Evolutionary conservation across 208 protist species (phyloP).

Genomic region (Balamuthia mandrillaris): DNA sequence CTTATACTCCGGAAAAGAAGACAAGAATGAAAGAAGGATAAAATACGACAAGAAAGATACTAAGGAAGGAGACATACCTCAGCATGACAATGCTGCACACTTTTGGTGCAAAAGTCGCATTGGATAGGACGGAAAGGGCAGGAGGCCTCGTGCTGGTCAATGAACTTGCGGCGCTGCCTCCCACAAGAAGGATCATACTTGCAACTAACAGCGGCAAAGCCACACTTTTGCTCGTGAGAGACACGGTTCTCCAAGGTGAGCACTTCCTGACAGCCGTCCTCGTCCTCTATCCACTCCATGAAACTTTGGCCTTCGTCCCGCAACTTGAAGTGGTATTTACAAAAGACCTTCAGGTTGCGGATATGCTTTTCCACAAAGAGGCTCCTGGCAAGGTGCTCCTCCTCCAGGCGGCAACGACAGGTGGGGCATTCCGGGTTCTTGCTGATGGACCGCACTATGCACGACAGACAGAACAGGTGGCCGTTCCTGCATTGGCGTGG

Average conservation of each 20-base stretch:
- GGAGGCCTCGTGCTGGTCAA: conserved; percentile 38
- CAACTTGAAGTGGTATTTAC: conserved; percentile 52
- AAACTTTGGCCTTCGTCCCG: background rate
- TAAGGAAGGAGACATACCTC: background rate
- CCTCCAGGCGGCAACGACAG: conserved; percentile 33
- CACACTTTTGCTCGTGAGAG: conserved; percentile 36
- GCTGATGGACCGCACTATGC: conserved; percentile 35
- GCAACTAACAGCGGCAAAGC: conserved; percentile 43
- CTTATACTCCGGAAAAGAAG: background rate
- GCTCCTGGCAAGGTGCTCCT: conserved; percentile 32
- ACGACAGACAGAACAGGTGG: conserved; percentile 48
- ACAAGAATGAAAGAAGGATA: background rate
- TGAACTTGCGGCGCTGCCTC: background rate
- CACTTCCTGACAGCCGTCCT: conserved; percentile 38
- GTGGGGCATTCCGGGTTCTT: conserved; percentile 44
- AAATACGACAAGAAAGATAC: background rate
- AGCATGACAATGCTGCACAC: background rate
- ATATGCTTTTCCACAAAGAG: conserved; percentile 50
- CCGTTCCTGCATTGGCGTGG: conserved; percentile 53
- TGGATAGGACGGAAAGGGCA: conserved; percentile 41
- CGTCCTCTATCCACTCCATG: conserved; percentile 34
- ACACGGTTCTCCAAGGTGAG: conserved; percentile 6
- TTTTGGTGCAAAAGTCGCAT: conserved; percentile 38
- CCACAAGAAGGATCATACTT: conserved; percentile 27
- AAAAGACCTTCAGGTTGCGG: conserved; percentile 48